These are phyloP conservation scores for Saitoella complicata DNA, from an alignment of 805 yeast genomes.

Conservation along the genomic window DNA sequence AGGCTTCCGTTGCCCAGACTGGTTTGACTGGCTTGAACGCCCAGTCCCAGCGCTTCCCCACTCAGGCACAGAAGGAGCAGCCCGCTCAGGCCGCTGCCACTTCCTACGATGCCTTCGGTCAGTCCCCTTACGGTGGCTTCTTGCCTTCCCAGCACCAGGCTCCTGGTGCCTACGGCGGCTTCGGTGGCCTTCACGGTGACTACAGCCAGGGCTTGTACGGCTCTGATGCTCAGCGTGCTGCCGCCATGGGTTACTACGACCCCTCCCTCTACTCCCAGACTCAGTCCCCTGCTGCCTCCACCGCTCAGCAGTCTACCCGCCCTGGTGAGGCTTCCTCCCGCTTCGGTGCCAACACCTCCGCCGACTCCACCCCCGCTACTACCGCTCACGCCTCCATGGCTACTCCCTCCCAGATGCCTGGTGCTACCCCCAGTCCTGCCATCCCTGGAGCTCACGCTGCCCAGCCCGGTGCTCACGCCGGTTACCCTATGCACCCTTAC, in stretches of 20 bases:
- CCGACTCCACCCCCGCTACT: no score
- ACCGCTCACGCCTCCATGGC: no score
- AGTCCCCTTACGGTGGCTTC: not conserved
- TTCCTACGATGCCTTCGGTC: not conserved
- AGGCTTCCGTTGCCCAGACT: not conserved
- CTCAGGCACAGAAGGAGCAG: constrained; percentile 7
- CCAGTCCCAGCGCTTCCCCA: no score
- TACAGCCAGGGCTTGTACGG: constrained; percentile 2
- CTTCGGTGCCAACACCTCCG: constrained; percentile 1
- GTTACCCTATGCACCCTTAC: not conserved
- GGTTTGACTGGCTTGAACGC: no score
- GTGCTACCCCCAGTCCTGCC: no score
- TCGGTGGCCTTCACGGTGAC: not conserved
- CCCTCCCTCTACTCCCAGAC: not conserved
- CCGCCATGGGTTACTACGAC: not conserved
- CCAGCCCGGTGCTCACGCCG: not conserved
- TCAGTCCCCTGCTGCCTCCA: not conserved
- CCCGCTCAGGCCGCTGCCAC: constrained; percentile 4
- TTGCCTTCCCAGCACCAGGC: not conserved
- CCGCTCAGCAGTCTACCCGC: constrained; percentile 5
- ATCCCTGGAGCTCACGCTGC: not conserved
- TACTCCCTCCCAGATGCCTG: no score
- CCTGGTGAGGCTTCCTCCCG: constrained; percentile 9
- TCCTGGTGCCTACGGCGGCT: not conserved
- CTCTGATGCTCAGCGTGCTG: not conserved